phyloP scores from a whole-genome alignment of 352 stramenopile species.

The Peronospora farinosa region DNA sequence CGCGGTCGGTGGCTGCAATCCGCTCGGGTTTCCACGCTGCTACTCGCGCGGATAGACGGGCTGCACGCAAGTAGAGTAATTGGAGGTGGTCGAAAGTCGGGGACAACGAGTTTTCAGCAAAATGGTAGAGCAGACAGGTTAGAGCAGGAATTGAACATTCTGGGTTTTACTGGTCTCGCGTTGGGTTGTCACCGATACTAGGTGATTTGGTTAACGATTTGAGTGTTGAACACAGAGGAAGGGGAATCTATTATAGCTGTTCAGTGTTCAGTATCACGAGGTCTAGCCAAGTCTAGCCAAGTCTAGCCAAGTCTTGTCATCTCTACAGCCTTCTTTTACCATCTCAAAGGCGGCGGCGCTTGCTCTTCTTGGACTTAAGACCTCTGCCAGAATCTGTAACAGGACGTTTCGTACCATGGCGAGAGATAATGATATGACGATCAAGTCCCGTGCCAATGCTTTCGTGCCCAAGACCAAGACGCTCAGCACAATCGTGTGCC shows the following conservation, averaged over 20 bases:
- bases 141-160: conserved; percentile 26
- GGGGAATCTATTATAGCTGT: conserved; percentile 30
- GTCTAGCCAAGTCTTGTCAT: conserved; percentile 12
- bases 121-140: conserved; percentile 13
- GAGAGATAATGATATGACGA: conserved; percentile 72
- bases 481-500: conserved; percentile 76
- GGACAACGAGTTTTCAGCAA: conserved; percentile 4
- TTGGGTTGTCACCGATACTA: no score
- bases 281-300: conserved; percentile 12
- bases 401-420: conserved; percentile 17
- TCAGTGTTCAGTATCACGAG: conserved; percentile 18
- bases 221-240: conserved; percentile 30
- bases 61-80: conserved; percentile 73
- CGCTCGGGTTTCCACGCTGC: conserved; percentile 97
- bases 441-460: conserved; percentile 65
- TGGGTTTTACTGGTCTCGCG: background rate
- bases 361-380: conserved; percentile 33
- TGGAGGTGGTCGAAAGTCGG: conserved; percentile 4
- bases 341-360: conserved; percentile 16
- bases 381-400: conserved; percentile 3
- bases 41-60: conserved; percentile 78
- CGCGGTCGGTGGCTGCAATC: conserved; percentile 95
- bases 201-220: background rate
- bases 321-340: conserved; percentile 2
- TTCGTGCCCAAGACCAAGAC: conserved; percentile 63